Conservation (phyloP, 306 rosid genomes). For the Vigna angularis region DNA sequence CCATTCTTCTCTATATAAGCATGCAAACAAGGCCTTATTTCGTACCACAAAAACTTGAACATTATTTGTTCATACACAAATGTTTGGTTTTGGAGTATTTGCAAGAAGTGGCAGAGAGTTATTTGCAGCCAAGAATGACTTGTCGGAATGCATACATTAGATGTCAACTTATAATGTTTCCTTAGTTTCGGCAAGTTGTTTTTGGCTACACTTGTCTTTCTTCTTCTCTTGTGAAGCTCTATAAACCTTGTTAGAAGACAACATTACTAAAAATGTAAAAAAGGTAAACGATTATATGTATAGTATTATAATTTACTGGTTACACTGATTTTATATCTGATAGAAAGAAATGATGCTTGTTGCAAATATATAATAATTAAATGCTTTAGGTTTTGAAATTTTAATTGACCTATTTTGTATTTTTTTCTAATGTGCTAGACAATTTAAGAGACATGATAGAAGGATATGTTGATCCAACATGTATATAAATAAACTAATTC, state of each 20-base stretch:
- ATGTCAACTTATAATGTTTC: too few relatives aligned
- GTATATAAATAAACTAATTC: not conserved
- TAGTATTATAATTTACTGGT: too few relatives aligned
- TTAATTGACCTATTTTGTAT: not conserved
- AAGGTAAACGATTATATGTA: not conserved
- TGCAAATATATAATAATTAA: not conserved
- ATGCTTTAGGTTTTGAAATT: not conserved
- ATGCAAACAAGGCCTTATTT: constrained; percentile 5
- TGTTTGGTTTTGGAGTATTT: constrained; percentile 39
- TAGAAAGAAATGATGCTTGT: not conserved
- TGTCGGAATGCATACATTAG: constrained; percentile 37
- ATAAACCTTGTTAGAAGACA: not conserved
- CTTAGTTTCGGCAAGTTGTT: constrained; percentile 45
- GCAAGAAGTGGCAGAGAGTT: constrained; percentile 42
- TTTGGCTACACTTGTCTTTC: constrained; percentile 51
- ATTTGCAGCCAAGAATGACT: constrained; percentile 67
- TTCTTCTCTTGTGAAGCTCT: constrained; percentile 43
- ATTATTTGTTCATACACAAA: not conserved
- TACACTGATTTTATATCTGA: too few relatives aligned
- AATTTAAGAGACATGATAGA: not conserved
- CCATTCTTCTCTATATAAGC: constrained; percentile 43
- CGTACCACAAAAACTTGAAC: not conserved
- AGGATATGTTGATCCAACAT: not conserved
- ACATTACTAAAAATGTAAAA: not conserved
- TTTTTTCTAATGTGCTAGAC: not conserved